Conservation (phyloP, 176 grass and related monocot genomes). For the Lolium multiflorum region DNA sequence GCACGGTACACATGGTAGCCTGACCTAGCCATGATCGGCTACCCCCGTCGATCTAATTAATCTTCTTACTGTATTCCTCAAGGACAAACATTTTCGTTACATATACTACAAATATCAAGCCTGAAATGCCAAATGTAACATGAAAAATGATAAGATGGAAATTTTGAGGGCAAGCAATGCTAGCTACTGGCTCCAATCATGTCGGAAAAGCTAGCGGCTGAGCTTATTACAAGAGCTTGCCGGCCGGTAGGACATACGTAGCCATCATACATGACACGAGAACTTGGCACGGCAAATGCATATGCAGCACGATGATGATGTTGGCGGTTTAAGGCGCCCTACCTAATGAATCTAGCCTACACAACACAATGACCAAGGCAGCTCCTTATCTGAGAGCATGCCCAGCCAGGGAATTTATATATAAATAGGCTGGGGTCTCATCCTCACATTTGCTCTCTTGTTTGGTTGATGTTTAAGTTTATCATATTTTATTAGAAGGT, state of each 20-base stretch:
- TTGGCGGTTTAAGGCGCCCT: not conserved
- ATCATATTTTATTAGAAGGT: too few relatives aligned
- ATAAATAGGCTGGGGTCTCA: not conserved
- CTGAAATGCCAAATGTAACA: not conserved
- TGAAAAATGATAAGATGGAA: not conserved
- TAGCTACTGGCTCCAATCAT: not conserved
- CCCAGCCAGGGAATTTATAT: not conserved
- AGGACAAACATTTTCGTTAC: not conserved
- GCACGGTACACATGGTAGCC: not conserved
- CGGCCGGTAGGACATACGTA: not conserved
- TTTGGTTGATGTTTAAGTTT: not conserved
- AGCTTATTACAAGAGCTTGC: not conserved
- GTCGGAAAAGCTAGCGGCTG: not conserved
- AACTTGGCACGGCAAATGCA: not conserved
- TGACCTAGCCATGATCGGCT: not conserved
- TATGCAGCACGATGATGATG: not conserved
- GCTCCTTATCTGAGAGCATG: not conserved
- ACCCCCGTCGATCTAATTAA: not conserved
- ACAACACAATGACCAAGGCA: not conserved
- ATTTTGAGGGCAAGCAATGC: not conserved
- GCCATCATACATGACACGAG: not conserved
- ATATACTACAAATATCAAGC: not conserved
- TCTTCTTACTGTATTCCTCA: not conserved
- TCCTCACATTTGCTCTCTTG: not conserved
- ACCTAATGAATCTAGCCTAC: not conserved